Evolutionary conservation across 2,329 filamentous ascomycete genomes (phyloP).

Genomic region (Diaporthe sp.): DNA sequence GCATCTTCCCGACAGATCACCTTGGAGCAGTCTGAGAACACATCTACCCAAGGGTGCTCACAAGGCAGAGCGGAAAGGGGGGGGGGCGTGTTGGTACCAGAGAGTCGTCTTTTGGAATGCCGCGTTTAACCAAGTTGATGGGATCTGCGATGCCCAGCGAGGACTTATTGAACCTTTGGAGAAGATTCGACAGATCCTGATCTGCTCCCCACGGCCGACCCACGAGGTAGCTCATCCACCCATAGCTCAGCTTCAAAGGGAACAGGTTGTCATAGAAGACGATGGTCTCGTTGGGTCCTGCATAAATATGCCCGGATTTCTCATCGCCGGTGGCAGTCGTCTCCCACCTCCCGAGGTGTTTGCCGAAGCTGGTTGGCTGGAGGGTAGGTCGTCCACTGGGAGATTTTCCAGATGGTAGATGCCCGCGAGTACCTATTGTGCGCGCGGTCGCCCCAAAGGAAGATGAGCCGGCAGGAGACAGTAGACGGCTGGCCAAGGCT

Average conservation of each 20-base stretch:
- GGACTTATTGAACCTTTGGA: conserved; percentile 65
- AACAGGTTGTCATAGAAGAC: conserved; percentile 95
- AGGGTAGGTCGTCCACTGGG: background rate
- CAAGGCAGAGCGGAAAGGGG: background rate
- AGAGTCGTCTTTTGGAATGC: conserved; percentile 65
- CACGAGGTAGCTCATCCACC: conserved; percentile 48
- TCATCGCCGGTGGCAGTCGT: conserved; percentile 68
- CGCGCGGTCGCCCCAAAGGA: background rate
- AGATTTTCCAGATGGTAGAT: background rate
- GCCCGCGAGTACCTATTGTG: background rate
- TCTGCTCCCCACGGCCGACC: conserved; percentile 64
- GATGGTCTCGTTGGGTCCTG: conserved; percentile 82
- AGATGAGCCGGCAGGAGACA: conserved; percentile 33
- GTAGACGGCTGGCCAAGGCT: conserved; percentile 42
- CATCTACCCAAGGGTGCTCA: background rate
- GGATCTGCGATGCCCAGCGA: conserved; percentile 66
- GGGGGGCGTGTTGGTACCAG: conserved; percentile 52
- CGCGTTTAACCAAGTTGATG: conserved; percentile 68
- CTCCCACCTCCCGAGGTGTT: conserved; percentile 50
- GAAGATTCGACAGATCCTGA: conserved; percentile 62
- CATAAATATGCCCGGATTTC: conserved; percentile 85
- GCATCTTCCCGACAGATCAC: too few species aligned
- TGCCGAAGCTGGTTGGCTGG: background rate
- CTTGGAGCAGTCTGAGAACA: background rate
- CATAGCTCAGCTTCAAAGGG: conserved; percentile 75